Conservation (phyloP, 257 asterid species). For the Solanum bulbocastanum region DNA sequence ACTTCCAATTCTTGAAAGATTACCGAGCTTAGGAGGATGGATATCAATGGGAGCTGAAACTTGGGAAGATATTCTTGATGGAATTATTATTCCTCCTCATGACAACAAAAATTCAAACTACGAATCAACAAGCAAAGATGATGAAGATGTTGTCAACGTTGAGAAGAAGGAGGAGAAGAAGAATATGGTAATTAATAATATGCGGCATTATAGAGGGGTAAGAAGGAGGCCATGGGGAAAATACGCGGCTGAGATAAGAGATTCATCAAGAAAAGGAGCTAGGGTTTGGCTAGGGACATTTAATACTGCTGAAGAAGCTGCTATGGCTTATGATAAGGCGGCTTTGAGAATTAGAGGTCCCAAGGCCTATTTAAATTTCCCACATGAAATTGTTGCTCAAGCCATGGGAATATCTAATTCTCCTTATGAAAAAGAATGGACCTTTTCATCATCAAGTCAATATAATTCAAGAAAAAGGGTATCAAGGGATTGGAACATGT, state of each 20-base stretch:
- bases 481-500: conserved; percentile 8
- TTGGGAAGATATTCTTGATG: conserved; percentile 57
- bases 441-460: background rate
- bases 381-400: conserved; percentile 27
- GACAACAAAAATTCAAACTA: background rate
- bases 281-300: conserved; percentile 77
- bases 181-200: background rate
- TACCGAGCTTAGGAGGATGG: conserved; percentile 70
- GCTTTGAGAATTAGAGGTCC: conserved; percentile 64
- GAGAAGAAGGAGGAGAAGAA: background rate
- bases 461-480: conserved; percentile 11
- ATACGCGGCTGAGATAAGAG: conserved; percentile 77
- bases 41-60: conserved; percentile 61
- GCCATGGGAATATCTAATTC: conserved; percentile 13
- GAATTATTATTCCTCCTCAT: background rate
- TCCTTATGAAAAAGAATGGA: background rate
- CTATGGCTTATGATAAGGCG: conserved; percentile 73
- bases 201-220: conserved; percentile 54
- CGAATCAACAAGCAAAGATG: background rate
- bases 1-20: conserved; percentile 40
- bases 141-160: background rate
- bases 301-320: conserved; percentile 67
- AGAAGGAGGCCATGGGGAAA: conserved; percentile 78
- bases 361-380: conserved; percentile 47
- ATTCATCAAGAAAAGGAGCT: conserved; percentile 55